Conservation (phyloP, 352 stramenopile genomes). For the Globisporangium cystogenes region DNA sequence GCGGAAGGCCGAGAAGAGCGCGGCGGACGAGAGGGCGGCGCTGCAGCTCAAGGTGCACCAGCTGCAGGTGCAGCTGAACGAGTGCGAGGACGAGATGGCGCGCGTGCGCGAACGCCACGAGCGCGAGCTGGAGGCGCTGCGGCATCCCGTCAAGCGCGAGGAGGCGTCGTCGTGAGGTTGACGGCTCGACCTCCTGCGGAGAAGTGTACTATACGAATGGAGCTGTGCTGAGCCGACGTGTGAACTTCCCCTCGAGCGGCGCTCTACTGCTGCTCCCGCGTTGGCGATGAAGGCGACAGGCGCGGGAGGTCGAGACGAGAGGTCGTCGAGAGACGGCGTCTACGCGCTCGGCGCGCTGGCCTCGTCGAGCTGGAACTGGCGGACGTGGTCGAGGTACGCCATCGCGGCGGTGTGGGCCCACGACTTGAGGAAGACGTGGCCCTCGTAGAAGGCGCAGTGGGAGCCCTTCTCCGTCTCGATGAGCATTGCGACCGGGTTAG, state of each 20-base stretch:
- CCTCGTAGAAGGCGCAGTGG: conserved; percentile 78
- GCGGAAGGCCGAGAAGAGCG: conserved; percentile 31
- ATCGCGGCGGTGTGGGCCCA: conserved; percentile 59
- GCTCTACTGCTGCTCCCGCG: no score
- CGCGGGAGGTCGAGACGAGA: no score
- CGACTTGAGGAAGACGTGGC: conserved; percentile 46
- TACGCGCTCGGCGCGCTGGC: no score
- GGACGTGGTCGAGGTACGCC: conserved; percentile 54
- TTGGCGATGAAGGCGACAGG: background rate
- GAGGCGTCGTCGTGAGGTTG: background rate
- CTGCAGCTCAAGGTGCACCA: conserved; percentile 57
- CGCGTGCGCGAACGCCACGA: conserved; percentile 61
- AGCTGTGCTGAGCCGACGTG: no score
- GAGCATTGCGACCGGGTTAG: conserved; percentile 48
- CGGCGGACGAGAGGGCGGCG: conserved; percentile 38
- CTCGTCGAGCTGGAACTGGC: conserved; percentile 25
- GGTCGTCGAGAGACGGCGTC: background rate
- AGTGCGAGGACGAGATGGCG: conserved; percentile 83
- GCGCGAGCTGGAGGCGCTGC: conserved; percentile 9
- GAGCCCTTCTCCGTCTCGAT: conserved; percentile 49
- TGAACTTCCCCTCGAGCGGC: no score
- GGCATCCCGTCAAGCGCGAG: conserved; percentile 12
- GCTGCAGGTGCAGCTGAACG: conserved; percentile 56
- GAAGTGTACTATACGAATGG: background rate
- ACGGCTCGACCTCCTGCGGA: background rate